Conservation (phyloP, 2,329 filamentous ascomycete species). For the Epichloe festucae region DNA sequence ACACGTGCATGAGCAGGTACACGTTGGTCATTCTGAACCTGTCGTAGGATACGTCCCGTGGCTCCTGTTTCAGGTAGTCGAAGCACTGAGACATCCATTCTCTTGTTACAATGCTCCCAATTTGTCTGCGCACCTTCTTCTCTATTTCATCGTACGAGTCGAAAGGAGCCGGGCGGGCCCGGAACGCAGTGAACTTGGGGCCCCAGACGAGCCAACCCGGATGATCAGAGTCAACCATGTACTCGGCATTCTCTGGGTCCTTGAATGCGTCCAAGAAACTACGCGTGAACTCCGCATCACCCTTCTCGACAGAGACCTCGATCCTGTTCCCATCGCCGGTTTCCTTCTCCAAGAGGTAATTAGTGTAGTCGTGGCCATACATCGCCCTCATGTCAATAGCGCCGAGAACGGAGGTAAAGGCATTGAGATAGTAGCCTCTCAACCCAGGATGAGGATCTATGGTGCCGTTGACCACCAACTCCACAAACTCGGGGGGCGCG, state of each 20-base stretch:
- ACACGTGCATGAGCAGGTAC: constrained; percentile 76
- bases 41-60: constrained; percentile 67
- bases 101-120: constrained; percentile 66
- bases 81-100: constrained; percentile 85
- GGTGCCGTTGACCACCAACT: constrained; percentile 68
- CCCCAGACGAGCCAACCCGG: constrained; percentile 96
- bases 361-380: constrained; percentile 76
- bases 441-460: constrained; percentile 85
- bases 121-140: constrained; percentile 57
- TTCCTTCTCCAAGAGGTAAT: constrained; percentile 73
- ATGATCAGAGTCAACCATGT: constrained; percentile 83
- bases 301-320: constrained; percentile 56
- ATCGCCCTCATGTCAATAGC: constrained; percentile 76
- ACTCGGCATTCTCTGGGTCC: constrained; percentile 53
- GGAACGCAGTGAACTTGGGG: constrained; percentile 69
- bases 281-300: constrained; percentile 66
- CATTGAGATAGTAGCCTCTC: constrained; percentile 66
- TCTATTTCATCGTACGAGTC: constrained; percentile 71
- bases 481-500: constrained; percentile 69
- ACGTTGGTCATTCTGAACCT: constrained; percentile 83
- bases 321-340: constrained; percentile 59
- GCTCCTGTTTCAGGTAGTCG: constrained; percentile 90
- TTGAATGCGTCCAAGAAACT: constrained; percentile 69
- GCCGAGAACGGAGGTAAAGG: constrained; percentile 65
- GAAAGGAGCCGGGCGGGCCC: constrained; percentile 55